phyloP scores from a whole-genome alignment of 192 early-diverging fungal genomes.

The Backusella tuberculispora region DNA sequence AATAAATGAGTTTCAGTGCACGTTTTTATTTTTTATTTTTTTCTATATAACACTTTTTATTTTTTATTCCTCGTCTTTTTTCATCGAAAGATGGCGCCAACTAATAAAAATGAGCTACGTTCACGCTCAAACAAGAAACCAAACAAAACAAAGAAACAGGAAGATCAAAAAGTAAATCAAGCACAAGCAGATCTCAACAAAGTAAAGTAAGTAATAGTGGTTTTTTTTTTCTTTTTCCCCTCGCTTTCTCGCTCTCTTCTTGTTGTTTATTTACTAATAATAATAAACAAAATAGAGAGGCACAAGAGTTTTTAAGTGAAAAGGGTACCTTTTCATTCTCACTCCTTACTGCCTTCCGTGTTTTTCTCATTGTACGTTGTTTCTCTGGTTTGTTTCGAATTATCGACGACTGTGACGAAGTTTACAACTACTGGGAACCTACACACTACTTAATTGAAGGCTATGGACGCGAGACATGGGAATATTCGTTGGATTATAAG shows the following conservation, averaged over 20 bases:
- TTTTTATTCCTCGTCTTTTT: background rate
- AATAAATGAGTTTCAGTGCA: background rate
- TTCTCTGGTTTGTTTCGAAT: conserved; percentile 58
- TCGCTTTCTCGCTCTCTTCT: background rate
- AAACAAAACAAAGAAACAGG: background rate
- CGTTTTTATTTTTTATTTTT: background rate
- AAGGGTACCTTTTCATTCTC: conserved; percentile 31
- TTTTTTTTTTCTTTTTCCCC: background rate
- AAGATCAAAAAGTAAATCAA: background rate
- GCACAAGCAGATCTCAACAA: background rate
- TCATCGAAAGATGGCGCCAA: background rate
- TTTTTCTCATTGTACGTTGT: conserved; percentile 56
- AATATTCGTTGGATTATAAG: conserved; percentile 87
- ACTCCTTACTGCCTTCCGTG: conserved; percentile 48
- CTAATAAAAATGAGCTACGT: conserved; percentile 1
- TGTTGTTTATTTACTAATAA: background rate
- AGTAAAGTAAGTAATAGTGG: conserved; percentile 6
- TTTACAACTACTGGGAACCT: conserved; percentile 98
- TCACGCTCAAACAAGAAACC: conserved; percentile 7
- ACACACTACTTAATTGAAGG: conserved; percentile 87
- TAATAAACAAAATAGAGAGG: background rate
- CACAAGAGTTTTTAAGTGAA: conserved; percentile 29
- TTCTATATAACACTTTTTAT: no score
- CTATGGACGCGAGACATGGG: conserved; percentile 93
- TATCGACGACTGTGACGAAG: conserved; percentile 82